phyloP scores from a whole-genome alignment of 2,329 filamentous ascomycete genomes.

The Ploettnerulaceae sp. region DNA sequence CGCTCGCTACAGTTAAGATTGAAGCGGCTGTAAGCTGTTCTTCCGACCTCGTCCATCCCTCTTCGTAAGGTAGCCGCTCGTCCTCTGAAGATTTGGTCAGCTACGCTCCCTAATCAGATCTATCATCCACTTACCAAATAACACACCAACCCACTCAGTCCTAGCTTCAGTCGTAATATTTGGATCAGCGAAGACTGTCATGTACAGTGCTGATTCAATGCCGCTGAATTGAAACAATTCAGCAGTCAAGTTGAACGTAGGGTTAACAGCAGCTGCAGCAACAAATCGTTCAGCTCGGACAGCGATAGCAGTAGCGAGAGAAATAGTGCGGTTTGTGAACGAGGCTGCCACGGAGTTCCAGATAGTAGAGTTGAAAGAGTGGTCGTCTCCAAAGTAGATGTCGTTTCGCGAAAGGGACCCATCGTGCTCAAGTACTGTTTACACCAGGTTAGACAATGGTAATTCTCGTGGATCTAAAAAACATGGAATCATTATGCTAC shows the following conservation, averaged over 20 bases:
- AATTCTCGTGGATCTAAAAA: too few species aligned
- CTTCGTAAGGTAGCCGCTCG: constrained; percentile 9
- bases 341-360: constrained; percentile 5
- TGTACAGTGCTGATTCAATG: constrained; percentile 13
- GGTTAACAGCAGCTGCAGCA: constrained; percentile 5
- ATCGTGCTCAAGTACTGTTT: constrained; percentile 17
- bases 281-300: constrained; percentile 5
- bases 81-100: background rate
- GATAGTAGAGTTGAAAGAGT: constrained; percentile 14
- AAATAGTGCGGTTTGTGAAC: constrained; percentile 9
- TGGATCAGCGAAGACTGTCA: constrained; percentile 6
- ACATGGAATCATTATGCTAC: too few species aligned
- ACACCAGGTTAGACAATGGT: too few species aligned
- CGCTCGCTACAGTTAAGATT: background rate
- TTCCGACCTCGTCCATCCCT: constrained; percentile 2
- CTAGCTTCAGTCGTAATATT: background rate
- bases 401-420: constrained; percentile 13
- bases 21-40: constrained; percentile 1
- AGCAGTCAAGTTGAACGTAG: constrained; percentile 14
- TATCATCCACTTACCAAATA: constrained; percentile 1
- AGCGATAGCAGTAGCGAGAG: constrained; percentile 4
- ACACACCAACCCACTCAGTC: constrained; percentile 5
- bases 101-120: background rate
- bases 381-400: constrained; percentile 13
- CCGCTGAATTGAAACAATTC: background rate